Conservation (phyloP, 23 red algal species). For the Gracilaria domingensis region DNA sequence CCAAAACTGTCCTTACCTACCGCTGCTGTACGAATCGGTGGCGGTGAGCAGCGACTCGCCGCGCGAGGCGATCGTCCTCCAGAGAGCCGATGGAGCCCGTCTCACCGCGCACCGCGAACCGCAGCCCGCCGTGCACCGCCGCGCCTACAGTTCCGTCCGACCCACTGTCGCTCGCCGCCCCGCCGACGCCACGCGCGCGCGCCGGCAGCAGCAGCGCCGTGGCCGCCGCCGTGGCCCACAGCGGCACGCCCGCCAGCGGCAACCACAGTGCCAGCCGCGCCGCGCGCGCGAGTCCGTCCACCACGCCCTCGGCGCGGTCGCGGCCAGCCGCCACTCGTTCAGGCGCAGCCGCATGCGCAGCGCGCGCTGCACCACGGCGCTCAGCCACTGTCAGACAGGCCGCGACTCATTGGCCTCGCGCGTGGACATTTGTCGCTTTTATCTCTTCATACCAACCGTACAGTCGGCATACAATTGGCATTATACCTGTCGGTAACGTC, state of each 20-base stretch:
- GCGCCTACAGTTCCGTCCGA: not conserved
- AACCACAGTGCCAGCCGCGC: not conserved
- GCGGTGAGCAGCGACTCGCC: constrained; percentile 11
- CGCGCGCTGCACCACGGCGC: not conserved
- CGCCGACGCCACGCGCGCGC: too few relatives aligned
- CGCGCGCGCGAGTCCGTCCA: too few relatives aligned
- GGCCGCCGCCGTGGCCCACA: not conserved
- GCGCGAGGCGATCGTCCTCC: not conserved
- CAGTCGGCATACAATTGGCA: too few relatives aligned
- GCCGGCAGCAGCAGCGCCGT: not conserved
- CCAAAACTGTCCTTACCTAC: too few relatives aligned
- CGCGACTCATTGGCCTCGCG: too few relatives aligned
- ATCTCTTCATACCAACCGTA: too few relatives aligned
- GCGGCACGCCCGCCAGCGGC: not conserved
- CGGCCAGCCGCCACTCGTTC: not conserved
- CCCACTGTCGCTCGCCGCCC: too few relatives aligned
- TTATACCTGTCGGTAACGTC: too few relatives aligned
- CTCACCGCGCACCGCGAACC: not conserved
- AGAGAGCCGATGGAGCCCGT: not conserved
- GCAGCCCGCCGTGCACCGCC: not conserved
- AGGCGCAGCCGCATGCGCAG: not conserved
- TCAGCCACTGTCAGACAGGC: too few relatives aligned
- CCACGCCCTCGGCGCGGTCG: not conserved
- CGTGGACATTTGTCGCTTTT: too few relatives aligned
- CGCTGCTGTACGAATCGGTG: not conserved